Conservation (phyloP, 1,284 basidiomycete species). For the Chiua sp. region DNA sequence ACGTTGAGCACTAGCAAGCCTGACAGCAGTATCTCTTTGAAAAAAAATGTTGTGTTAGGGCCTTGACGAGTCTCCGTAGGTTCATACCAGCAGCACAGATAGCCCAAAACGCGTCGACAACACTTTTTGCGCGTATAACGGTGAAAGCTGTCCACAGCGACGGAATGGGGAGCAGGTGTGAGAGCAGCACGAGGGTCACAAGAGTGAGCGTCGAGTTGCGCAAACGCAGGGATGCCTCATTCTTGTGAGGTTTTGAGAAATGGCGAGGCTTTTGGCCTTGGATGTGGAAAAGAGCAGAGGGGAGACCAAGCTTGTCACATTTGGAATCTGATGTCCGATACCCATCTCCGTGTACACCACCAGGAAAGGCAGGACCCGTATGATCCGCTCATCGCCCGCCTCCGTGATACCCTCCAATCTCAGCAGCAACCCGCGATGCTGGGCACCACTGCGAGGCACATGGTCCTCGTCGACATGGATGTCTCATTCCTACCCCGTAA, state of each 20-base stretch:
- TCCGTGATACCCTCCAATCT: no score
- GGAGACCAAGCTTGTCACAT: no score
- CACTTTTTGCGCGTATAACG: slow-evolving; percentile 33
- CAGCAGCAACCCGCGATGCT: no score
- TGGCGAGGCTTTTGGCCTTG: slow-evolving; percentile 29
- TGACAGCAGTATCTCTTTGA: slow-evolving; percentile 49
- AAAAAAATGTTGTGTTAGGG: no score
- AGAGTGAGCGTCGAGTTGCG: slow-evolving; percentile 55
- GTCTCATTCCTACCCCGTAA: no score
- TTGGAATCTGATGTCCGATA: no score
- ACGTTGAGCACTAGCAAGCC: slow-evolving; percentile 54
- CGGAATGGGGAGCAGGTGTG: slow-evolving; percentile 59
- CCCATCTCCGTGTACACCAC: no score
- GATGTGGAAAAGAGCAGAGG: slow-evolving; percentile 30
- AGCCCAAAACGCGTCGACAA: slow-evolving; percentile 19
- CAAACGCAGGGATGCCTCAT: slow-evolving; percentile 59
- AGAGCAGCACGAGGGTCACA: slow-evolving; percentile 49
- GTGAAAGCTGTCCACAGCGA: slow-evolving; percentile 45
- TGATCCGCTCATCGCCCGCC: no score
- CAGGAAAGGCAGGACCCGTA: no score
- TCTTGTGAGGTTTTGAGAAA: slow-evolving; percentile 57
- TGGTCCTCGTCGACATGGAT: no score
- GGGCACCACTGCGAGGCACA: no score
- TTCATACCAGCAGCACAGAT: slow-evolving; percentile 27
- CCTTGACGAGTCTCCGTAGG: neutral